A percentile compares a stretch with the other conserved stretches of the same genome.
These are phyloP conservation scores for Neurospora tetraspora DNA, from an alignment of 495 filamentous ascomycete genomes.

Conservation along the genomic window DNA sequence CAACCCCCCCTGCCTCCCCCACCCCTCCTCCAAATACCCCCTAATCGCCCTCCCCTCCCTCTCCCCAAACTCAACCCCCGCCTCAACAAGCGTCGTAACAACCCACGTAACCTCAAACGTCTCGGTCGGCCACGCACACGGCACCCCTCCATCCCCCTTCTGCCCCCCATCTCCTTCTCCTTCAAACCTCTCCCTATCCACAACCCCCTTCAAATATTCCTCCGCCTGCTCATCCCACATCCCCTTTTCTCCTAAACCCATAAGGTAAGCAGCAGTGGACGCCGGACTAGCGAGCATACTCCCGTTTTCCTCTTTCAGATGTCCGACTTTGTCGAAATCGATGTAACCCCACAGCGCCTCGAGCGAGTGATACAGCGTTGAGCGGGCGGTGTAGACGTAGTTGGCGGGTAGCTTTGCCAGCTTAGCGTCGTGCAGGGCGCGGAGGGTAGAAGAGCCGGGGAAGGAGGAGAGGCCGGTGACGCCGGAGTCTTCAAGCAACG, in stretches of 20 bases:
- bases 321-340: not conserved
- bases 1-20: not conserved
- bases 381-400: not conserved
- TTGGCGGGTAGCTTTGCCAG: not conserved
- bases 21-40: not conserved
- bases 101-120: not conserved
- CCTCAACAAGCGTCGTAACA: not conserved
- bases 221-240: not conserved
- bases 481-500: not conserved
- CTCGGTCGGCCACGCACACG: not conserved
- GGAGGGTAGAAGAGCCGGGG: not conserved
- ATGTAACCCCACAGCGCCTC: not conserved
- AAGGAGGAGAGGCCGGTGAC: not conserved
- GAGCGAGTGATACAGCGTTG: not conserved
- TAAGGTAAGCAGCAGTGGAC: not conserved
- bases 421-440: not conserved
- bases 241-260: not conserved
- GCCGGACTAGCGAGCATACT: not conserved
- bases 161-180: not conserved
- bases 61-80: not conserved
- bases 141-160: not conserved
- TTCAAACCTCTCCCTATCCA: not conserved
- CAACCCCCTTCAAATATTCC: not conserved
- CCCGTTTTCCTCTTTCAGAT: not conserved
- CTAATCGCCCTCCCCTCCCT: not conserved